These are phyloP conservation scores for Alternaria infectoria DNA, from an alignment of 2,329 filamentous ascomycete genomes.

Conservation along the genomic window DNA sequence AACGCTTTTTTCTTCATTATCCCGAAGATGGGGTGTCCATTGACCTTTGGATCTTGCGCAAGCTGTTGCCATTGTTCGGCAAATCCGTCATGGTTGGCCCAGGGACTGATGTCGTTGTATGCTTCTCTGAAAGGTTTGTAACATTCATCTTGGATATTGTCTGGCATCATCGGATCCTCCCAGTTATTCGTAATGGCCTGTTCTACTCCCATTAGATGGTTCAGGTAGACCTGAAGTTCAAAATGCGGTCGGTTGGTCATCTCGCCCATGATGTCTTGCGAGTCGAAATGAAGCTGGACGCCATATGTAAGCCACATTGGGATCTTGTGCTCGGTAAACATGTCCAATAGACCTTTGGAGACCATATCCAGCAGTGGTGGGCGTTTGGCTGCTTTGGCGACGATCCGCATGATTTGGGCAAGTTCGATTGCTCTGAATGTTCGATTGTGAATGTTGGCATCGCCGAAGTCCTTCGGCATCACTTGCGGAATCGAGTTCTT, in stretches of 20 bases:
- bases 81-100: not conserved
- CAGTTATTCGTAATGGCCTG: not conserved
- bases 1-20: not conserved
- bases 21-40: not conserved
- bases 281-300: not conserved
- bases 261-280: conserved; percentile 4
- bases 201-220: not conserved
- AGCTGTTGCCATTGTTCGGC: not conserved
- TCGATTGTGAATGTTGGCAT: not conserved
- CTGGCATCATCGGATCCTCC: not conserved
- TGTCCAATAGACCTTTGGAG: not conserved
- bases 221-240: not conserved
- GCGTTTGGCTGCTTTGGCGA: not conserved
- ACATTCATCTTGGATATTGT: not conserved
- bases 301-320: conserved; percentile 3
- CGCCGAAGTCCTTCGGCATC: not conserved
- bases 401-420: not conserved
- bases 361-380: not conserved
- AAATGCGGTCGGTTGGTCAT: not conserved
- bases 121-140: not conserved
- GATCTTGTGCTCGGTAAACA: not conserved
- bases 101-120: not conserved
- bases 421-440: not conserved
- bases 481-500: not conserved
- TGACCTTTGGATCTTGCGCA: not conserved